These are phyloP conservation scores for Microthlaspi erraticum DNA, from an alignment of 345 rosid genomes.

Conservation along the genomic window DNA sequence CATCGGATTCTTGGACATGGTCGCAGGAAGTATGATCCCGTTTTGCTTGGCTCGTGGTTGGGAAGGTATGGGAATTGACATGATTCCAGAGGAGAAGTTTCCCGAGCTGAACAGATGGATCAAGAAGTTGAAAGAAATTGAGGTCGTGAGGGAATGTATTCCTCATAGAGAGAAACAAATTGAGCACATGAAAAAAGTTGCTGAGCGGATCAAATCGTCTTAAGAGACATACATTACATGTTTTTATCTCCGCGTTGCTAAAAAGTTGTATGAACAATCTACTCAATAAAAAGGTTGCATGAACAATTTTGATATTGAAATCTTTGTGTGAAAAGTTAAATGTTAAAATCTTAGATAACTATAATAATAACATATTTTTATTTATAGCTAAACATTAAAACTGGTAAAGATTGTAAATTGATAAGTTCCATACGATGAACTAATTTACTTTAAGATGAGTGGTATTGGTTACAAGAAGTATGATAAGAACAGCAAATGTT, in stretches of 20 bases:
- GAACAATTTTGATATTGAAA: no score
- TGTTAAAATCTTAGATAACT: no score
- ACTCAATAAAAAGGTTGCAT: no score
- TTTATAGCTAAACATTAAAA: no score
- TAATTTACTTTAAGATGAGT: no score
- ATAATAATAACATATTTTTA: no score
- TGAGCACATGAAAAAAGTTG: conserved; percentile 13
- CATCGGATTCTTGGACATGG: conserved; percentile 45
- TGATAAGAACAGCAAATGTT: no score
- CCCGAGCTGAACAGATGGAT: conserved; percentile 34
- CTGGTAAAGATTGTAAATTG: no score
- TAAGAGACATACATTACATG: neutral
- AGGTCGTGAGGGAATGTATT: conserved; percentile 31
- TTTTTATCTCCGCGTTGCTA: neutral
- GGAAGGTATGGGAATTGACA: conserved; percentile 38
- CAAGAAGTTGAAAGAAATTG: conserved; percentile 17
- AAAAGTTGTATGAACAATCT: conserved; percentile 2
- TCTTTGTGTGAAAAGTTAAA: no score
- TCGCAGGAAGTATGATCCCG: conserved; percentile 35
- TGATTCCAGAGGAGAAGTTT: conserved; percentile 35
- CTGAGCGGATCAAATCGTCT: conserved; percentile 19
- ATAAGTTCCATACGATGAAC: no score
- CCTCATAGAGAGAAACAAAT: conserved; percentile 38
- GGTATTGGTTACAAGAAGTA: no score
- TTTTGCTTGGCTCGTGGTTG: conserved; percentile 26